A percentile compares a stretch with the other conserved stretches of the same genome.
Evolutionary conservation across 345 rosid genomes (phyloP).

Genomic region (Eucalyptus melliodora): DNA sequence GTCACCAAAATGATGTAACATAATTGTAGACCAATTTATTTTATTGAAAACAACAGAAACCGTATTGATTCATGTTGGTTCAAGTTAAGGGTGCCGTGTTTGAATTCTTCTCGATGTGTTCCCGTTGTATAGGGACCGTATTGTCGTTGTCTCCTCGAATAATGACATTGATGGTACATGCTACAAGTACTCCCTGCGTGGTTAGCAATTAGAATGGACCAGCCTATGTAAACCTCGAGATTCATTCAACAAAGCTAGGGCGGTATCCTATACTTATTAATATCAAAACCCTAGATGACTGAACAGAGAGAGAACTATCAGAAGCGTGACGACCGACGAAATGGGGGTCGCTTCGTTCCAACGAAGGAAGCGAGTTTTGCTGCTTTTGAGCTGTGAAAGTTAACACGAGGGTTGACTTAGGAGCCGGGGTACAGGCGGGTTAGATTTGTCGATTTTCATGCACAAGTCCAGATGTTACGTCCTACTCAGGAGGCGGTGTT

Average conservation of each 20-base stretch:
- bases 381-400: background rate
- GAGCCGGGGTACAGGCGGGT: background rate
- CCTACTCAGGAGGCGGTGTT: background rate
- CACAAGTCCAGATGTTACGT: background rate
- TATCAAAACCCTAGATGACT: background rate
- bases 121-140: accelerated
- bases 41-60: background rate
- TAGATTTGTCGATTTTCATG: background rate
- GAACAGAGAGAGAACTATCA: background rate
- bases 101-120: background rate
- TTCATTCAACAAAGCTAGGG: background rate
- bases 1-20: background rate
- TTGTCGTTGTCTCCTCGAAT: background rate
- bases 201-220: background rate
- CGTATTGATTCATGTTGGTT: background rate
- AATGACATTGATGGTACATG: background rate
- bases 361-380: background rate
- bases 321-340: background rate
- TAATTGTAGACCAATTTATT: background rate
- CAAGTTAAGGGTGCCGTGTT: background rate
- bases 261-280: background rate
- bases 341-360: background rate
- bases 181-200: background rate
- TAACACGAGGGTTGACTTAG: background rate
- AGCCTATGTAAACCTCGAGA: background rate